These are phyloP conservation scores for Metschnikowia bowlesiae DNA, from an alignment of 805 yeast genomes.

Conservation along the genomic window DNA sequence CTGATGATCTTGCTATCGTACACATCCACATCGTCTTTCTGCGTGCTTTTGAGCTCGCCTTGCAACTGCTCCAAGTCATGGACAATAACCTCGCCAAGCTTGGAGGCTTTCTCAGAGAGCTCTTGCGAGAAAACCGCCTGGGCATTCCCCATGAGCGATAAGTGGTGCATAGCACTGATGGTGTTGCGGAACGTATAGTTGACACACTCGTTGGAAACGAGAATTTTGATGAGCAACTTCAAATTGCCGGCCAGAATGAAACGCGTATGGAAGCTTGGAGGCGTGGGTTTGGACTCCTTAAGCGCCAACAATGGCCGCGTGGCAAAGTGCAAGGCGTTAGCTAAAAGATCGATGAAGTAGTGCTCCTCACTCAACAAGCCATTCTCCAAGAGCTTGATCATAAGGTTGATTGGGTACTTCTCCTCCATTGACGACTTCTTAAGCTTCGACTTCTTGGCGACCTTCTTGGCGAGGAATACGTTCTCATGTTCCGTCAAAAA, in stretches of 20 bases:
- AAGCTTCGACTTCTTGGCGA: constrained; percentile 29
- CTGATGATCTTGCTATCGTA: constrained; percentile 50
- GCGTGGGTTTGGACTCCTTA: constrained; percentile 16
- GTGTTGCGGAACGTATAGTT: constrained; percentile 82
- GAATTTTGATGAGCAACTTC: constrained; percentile 57
- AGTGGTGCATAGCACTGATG: constrained; percentile 72
- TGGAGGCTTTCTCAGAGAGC: constrained; percentile 59
- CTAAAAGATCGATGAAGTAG: constrained; percentile 68
- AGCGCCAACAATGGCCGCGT: constrained; percentile 66
- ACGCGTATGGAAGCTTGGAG: constrained; percentile 40
- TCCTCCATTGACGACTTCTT: constrained; percentile 31
- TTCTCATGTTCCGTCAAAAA: constrained; percentile 72
- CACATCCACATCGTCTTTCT: constrained; percentile 24
- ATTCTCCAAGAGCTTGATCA: constrained; percentile 59
- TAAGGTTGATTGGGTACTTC: constrained; percentile 68
- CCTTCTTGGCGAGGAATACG: constrained; percentile 32
- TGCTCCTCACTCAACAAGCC: constrained; percentile 67
- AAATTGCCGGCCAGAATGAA: constrained; percentile 58
- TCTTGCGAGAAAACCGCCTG: constrained; percentile 63
- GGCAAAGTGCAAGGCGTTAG: constrained; percentile 70
- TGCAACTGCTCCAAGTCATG: constrained; percentile 51
- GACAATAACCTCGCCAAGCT: constrained; percentile 51
- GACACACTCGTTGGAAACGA: constrained; percentile 79
- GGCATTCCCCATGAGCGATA: constrained; percentile 59
- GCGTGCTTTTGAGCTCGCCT: constrained; percentile 32